Base-by-base conservation (phyloP, 2,329 filamentous ascomycete species). In the Phialophora expanda region DNA sequence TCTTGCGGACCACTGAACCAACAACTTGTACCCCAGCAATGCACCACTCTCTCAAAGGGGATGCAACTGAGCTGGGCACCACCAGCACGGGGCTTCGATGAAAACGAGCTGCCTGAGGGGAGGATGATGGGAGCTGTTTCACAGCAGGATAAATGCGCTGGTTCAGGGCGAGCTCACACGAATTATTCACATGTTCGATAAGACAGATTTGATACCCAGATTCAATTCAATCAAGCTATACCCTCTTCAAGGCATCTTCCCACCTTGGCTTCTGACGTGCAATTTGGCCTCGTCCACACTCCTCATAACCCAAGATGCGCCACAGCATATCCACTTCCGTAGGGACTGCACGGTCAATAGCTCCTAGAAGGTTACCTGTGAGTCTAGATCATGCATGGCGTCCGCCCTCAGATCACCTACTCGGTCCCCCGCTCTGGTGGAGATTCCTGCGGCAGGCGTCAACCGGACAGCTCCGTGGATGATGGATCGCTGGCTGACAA, bases 131-230 rank as follows among this genome's bases (percentile, higher is more conserved):
- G 38, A n/a, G 17, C 38, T n/a, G 38, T 44, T 2, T n/a, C 14
- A n/a, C n/a, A 44, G 17, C 38, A 44, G 38, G 17, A 44, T 44
- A 44, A 5, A 44, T 8, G 38, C 38, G 17, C 5, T 6, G 17
- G 17, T 17, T 44, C 38, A 20, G 14, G 14, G 17, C 38, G 17
- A n/a, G 38, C 38, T n/a, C 38, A n/a, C 38, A n/a, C 38, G 8
- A 20, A 26, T 51, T 17, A 51, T 17, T 17, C 20, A 51, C 20
- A 51, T 22, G 4, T 28, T 51, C 24, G 48, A 22, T 51, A 12
- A 51, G 48, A 51, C 48, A 51, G 3, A 26, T 28, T 9, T 51
- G 48, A 51, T 51, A 51, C 48, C 48, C 48, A 51, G 11, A 22
- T 51, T 26, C 48, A 51, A 51, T 51, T 26, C 20, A 14, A 24